A percentile compares a stretch with the other conserved stretches of the same genome.
These are phyloP conservation scores for Cordia subcordata DNA, from an alignment of 257 asterid species.

Conservation along the genomic window DNA sequence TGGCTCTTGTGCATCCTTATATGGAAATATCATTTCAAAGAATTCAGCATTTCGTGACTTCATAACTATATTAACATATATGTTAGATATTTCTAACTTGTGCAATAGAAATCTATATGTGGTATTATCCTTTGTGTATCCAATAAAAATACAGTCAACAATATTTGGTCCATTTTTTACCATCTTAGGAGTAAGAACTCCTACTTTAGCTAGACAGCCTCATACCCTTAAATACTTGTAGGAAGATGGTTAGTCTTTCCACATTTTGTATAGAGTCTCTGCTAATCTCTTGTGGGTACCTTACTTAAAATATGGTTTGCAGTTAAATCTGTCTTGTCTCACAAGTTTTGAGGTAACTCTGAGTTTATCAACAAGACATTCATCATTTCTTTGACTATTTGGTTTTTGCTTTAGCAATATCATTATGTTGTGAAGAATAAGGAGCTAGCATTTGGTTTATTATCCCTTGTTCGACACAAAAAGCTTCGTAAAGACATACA, in stretches of 20 bases:
- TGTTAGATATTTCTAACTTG: not conserved
- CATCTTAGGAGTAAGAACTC: too few species aligned
- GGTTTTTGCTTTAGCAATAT: not conserved
- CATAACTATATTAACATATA: not conserved
- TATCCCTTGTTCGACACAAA: not conserved
- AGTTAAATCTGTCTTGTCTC: not conserved
- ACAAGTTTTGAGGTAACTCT: not conserved
- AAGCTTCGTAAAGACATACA: not conserved
- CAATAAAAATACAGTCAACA: not conserved
- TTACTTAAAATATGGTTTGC: too few species aligned
- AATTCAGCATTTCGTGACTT: slow-evolving; percentile 4
- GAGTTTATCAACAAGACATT: not conserved
- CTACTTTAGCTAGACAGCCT: too few species aligned
- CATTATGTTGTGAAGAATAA: not conserved
- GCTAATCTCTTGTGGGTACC: too few species aligned
- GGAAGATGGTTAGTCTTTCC: too few species aligned
- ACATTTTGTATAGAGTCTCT: too few species aligned
- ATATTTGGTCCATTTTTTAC: too few species aligned
- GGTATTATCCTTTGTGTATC: not conserved
- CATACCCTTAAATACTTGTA: too few species aligned
- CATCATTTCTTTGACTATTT: not conserved
- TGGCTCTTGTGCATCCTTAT: not conserved
- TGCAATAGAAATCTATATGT: not conserved
- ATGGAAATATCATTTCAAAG: slow-evolving; percentile 1
- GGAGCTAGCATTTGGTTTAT: not conserved